Percentiles rank a stretch among this genome's conserved stretches.
Conservation (phyloP, 345 rosid species). For the Alliaria petiolata region DNA sequence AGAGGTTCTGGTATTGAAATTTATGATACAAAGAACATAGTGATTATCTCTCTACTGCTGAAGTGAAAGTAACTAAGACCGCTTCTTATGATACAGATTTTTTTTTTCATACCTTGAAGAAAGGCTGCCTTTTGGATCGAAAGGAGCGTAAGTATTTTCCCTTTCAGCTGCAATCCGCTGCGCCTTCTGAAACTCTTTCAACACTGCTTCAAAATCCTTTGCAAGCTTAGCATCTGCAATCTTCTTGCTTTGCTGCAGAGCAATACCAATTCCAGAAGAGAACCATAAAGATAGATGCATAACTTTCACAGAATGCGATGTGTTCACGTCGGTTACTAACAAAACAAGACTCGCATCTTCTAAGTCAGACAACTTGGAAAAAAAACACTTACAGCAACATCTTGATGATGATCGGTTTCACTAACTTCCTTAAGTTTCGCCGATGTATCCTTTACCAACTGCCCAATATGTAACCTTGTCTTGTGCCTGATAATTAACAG, state of each 20-base stretch:
- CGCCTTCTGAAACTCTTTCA: slow-evolving; percentile 89
- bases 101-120: slow-evolving; percentile 57
- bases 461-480: slow-evolving; percentile 63
- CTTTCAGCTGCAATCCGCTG: slow-evolving; percentile 87
- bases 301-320: not conserved
- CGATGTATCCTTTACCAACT: slow-evolving; percentile 76
- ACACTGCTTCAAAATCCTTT: slow-evolving; percentile 83
- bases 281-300: not conserved
- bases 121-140: slow-evolving; percentile 58
- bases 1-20: not conserved
- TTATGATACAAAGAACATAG: not conserved
- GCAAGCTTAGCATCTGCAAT: slow-evolving; percentile 68
- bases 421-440: slow-evolving; percentile 79
- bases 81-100: not conserved
- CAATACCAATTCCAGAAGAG: not conserved
- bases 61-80: not conserved
- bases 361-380: too few species aligned
- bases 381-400: slow-evolving; percentile 38
- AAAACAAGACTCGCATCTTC: not conserved
- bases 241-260: slow-evolving; percentile 34
- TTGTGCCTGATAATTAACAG: slow-evolving; percentile 50
- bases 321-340: not conserved
- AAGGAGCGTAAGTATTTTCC: slow-evolving; percentile 80
- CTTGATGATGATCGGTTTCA: slow-evolving; percentile 58
- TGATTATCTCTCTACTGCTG: not conserved